phyloP scores from a whole-genome alignment of 768 basidiomycete species.

The Neoboletus subvelutipes region DNA sequence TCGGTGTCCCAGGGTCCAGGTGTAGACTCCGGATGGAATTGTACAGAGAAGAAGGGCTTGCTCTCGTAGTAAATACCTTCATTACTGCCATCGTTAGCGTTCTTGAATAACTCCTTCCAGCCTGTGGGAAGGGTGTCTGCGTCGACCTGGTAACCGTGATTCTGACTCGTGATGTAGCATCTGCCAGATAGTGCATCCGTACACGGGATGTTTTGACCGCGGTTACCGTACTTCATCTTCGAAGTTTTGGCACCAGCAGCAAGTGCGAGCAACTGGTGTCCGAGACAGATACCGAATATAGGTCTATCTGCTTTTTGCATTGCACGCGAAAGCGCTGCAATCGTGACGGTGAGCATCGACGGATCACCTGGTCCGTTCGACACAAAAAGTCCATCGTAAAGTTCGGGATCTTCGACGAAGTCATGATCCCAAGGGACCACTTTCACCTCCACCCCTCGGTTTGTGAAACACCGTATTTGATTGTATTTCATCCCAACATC shows the following conservation, averaged over 20 bases:
- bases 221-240: conserved; percentile 99
- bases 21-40: conserved; percentile 98
- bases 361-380: conserved; percentile 99
- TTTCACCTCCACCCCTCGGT: conserved; percentile 92
- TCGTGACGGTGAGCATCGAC: conserved; percentile 73
- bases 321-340: conserved; percentile 61
- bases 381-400: conserved; percentile 92
- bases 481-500: conserved; percentile 99
- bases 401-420: conserved; percentile 73
- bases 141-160: conserved; percentile 97
- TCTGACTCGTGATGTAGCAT: conserved; percentile 99
- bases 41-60: conserved; percentile 97
- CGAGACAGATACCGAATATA: conserved; percentile 98
- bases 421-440: conserved; percentile 98
- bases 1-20: conserved; percentile 98
- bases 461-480: conserved; percentile 94
- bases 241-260: conserved; percentile 92
- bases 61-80: conserved; percentile 94
- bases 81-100: conserved; percentile 97
- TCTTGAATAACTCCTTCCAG: conserved; percentile 94
- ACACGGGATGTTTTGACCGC: conserved; percentile 98
- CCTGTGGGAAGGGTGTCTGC: conserved; percentile 69
- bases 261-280: conserved; percentile 94
- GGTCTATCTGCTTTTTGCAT: conserved; percentile 77
- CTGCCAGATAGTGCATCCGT: conserved; percentile 90